Evolutionary conservation across 192 early-diverging fungal species (phyloP), one percentile per base, ranked within the genome.

Genomic region (Pilaira anomala): DNA sequence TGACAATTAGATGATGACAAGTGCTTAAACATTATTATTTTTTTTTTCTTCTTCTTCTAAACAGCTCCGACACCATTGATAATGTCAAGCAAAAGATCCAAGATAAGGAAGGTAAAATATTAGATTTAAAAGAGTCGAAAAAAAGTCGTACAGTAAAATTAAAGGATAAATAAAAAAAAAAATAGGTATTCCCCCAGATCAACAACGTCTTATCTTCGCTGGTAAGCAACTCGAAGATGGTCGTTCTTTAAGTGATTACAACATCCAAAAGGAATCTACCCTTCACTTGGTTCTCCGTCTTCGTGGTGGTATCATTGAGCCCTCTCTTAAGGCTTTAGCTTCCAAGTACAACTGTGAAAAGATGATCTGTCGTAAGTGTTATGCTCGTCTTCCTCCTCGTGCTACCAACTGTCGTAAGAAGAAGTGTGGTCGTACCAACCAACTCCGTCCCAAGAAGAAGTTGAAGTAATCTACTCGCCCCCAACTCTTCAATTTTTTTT

Each of bases 381-480:
- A 99, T 85, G 97, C 97, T 74, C 93, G 96, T 78, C 91, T 99
- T 62, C 97, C 97, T 54, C 93, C 93, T 64, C 92, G 96, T 81
- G 97, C 97, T 72, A 98, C 95, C 83, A 99, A 99, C 92, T 99
- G 97, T 89, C 88, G 97, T 76, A 99, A 99, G 94, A 96, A 93
- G 90, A 98, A 98, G 91, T 98, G 96, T 80, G 95, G 97, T 63
- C 95, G 96, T 89, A 87, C 89, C 81, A 96, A 93, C 92, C 96
- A 98, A 87, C 90, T 99, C 78, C 94, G 91, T 83, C 87, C 90
- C 82, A 98, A 98, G 93, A 97, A 97, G 92, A 97, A 97, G 90
- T 48, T 63, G 12, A 63, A 63, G 36, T 63, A 63, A 63, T 22
- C 40, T 42, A 58, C 22, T 58, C 56, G 56, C n/a, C n/a, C n/a